These are phyloP conservation scores for Tolypocladium tropicale DNA, from an alignment of 2,329 filamentous ascomycete genomes.

Conservation along the genomic window DNA sequence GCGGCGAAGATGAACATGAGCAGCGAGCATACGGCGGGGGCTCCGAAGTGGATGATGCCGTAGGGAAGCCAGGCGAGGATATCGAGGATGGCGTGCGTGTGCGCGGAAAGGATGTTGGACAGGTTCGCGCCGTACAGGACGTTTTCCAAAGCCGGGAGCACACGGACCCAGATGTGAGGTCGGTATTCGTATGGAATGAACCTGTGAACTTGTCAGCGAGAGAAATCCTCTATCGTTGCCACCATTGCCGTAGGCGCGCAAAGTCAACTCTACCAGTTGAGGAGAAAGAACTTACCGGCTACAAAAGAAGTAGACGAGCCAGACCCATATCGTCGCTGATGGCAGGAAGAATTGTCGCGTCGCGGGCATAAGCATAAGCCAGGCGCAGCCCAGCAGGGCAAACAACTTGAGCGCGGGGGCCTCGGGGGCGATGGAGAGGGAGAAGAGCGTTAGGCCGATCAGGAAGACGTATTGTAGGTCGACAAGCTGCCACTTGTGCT, in stretches of 20 bases:
- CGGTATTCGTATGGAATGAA: slow-evolving; percentile 85
- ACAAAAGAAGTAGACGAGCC: slow-evolving; percentile 84
- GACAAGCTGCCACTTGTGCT: slow-evolving; percentile 70
- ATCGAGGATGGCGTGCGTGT: slow-evolving; percentile 75
- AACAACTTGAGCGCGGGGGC: slow-evolving; percentile 71
- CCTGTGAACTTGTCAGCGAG: slow-evolving; percentile 31
- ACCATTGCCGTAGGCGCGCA: not conserved
- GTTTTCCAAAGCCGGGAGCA: slow-evolving; percentile 89
- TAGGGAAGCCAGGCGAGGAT: slow-evolving; percentile 90
- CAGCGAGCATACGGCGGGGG: slow-evolving; percentile 66
- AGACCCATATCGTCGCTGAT: slow-evolving; percentile 73
- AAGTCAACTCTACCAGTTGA: not conserved
- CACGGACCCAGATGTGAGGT: slow-evolving; percentile 90
- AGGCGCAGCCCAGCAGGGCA: slow-evolving; percentile 54
- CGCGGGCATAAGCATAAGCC: slow-evolving; percentile 68
- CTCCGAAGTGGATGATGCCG: slow-evolving; percentile 81
- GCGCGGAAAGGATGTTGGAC: slow-evolving; percentile 87
- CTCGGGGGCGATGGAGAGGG: slow-evolving; percentile 70
- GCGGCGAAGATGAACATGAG: slow-evolving; percentile 84
- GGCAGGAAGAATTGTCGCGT: slow-evolving; percentile 89
- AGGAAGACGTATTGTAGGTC: slow-evolving; percentile 79
- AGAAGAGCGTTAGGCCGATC: slow-evolving; percentile 68
- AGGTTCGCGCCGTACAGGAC: slow-evolving; percentile 93
- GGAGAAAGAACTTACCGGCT: slow-evolving; percentile 62
- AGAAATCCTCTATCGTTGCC: slow-evolving; percentile 1